phyloP scores from a whole-genome alignment of 2,329 filamentous ascomycete species.

The Pseudocercospora pini-densiflorae region DNA sequence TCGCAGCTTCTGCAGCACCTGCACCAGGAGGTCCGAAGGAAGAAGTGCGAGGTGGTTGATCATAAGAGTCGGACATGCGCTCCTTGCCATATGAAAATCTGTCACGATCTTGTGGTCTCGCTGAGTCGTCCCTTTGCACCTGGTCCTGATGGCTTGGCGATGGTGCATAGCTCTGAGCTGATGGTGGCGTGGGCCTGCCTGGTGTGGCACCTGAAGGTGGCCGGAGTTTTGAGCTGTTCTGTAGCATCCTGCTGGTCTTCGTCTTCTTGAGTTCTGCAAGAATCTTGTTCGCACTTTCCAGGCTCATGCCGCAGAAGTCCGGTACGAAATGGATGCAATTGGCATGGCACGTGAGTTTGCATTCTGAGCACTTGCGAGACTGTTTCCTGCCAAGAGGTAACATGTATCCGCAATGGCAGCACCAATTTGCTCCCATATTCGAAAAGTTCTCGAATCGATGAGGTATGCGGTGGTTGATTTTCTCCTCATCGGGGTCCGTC shows the following conservation, averaged over 20 bases:
- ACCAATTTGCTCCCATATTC: conserved; percentile 99
- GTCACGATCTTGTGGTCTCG: conserved; percentile 36
- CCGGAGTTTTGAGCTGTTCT: conserved; percentile 60
- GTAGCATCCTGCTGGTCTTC: conserved; percentile 58
- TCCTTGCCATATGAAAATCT: conserved; percentile 57
- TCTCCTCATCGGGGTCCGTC: conserved; percentile 97
- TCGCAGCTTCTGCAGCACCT: conserved; percentile 53
- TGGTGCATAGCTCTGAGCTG: conserved; percentile 43
- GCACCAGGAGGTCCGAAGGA: conserved; percentile 45
- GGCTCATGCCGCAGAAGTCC: conserved; percentile 99
- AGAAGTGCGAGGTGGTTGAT: conserved; percentile 44
- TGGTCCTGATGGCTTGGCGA: conserved; percentile 44
- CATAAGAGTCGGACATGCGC: conserved; percentile 42
- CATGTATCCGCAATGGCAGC: conserved; percentile 97
- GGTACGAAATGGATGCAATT: conserved; percentile 93
- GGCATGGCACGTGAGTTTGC: conserved; percentile 86
- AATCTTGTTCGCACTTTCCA: conserved; percentile 95
- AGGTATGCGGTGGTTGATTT: conserved; percentile 98
- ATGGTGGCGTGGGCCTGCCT: conserved; percentile 51
- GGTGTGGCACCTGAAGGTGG: conserved; percentile 43
- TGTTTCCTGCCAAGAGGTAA: conserved; percentile 95
- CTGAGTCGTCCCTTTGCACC: conserved; percentile 30
- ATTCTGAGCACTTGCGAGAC: conserved; percentile 93
- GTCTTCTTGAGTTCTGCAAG: conserved; percentile 81
- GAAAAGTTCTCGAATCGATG: conserved; percentile 97